Evolutionary conservation across 1,284 basidiomycete species (phyloP).

Genomic region (Mycosarcoma mackinlayi): DNA sequence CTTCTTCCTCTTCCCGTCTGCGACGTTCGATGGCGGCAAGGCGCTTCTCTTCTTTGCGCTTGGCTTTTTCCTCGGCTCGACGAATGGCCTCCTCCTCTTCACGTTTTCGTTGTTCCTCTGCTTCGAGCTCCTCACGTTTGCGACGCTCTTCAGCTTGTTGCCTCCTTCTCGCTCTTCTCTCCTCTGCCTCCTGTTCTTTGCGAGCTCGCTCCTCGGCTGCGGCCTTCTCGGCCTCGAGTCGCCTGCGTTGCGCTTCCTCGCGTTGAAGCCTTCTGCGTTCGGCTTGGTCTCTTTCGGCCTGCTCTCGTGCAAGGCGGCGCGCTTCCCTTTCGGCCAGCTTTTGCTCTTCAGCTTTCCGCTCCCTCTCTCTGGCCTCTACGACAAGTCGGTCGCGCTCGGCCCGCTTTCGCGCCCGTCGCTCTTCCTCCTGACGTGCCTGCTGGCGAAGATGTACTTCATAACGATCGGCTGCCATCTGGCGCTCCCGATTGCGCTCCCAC

Average conservation of each 20-base stretch:
- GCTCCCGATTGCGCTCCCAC: slow-evolving; percentile 42
- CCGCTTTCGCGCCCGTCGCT: slow-evolving; percentile 16
- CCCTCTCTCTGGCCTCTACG: slow-evolving; percentile 5
- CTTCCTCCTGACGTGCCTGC: slow-evolving; percentile 31
- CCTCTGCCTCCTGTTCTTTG: slow-evolving; percentile 33
- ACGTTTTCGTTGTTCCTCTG: slow-evolving; percentile 20
- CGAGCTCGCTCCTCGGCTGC: slow-evolving; percentile 20
- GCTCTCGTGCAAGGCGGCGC: slow-evolving; percentile 20
- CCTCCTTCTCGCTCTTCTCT: slow-evolving; percentile 20
- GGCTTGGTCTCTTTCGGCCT: slow-evolving; percentile 21
- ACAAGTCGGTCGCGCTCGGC: slow-evolving; percentile 27
- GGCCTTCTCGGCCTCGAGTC: slow-evolving; percentile 25
- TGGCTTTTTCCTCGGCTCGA: slow-evolving; percentile 17
- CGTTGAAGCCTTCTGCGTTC: slow-evolving; percentile 13
- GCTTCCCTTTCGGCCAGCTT: slow-evolving; percentile 31
- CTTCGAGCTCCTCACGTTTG: slow-evolving; percentile 16
- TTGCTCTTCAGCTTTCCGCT: slow-evolving; percentile 10
- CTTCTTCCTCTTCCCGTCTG: slow-evolving; percentile 20
- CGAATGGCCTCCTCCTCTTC: slow-evolving; percentile 8
- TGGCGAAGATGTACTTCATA: slow-evolving; percentile 31
- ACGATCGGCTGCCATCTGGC: slow-evolving; percentile 39
- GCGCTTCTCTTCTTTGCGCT: slow-evolving; percentile 15
- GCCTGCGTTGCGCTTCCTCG: slow-evolving; percentile 26
- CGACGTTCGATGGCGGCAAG: slow-evolving; percentile 7
- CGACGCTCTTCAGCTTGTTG: slow-evolving; percentile 27